phyloP scores from a whole-genome alignment of 2,329 filamentous ascomycete genomes.

The Hypoxylon sp. region DNA sequence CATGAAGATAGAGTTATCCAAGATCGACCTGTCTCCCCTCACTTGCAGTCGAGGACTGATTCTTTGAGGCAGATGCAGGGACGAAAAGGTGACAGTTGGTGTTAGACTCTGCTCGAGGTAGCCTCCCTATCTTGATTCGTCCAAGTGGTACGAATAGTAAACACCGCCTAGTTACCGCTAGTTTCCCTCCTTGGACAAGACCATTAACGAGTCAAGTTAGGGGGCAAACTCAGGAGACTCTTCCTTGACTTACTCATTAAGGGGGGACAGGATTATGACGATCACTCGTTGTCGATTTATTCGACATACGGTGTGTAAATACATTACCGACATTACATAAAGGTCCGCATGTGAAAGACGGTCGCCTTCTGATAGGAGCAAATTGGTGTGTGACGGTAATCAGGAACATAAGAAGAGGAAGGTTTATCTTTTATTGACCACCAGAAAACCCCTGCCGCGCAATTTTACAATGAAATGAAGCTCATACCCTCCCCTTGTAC shows the following conservation, averaged over 20 bases:
- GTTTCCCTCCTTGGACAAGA: constrained; percentile 30
- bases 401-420: constrained; percentile 28
- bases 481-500: constrained; percentile 42
- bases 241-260: constrained; percentile 34
- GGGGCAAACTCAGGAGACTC: constrained; percentile 37
- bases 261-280: constrained; percentile 33
- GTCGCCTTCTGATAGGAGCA: constrained; percentile 30
- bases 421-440: constrained; percentile 35
- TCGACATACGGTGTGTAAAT: constrained; percentile 28
- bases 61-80: constrained; percentile 32
- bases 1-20: constrained; percentile 39
- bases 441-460: constrained; percentile 38
- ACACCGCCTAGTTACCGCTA: constrained; percentile 37
- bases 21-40: constrained; percentile 31
- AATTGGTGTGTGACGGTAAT: constrained; percentile 34
- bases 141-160: constrained; percentile 22
- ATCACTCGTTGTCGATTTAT: constrained; percentile 27
- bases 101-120: constrained; percentile 26
- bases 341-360: constrained; percentile 37
- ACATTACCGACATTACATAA: constrained; percentile 36
- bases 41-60: constrained; percentile 6
- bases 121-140: constrained; percentile 29
- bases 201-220: constrained; percentile 34
- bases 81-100: constrained; percentile 24
- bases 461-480: constrained; percentile 44